phyloP scores from a whole-genome alignment of 306 rosid genomes.

The Vigna trinervia region DNA sequence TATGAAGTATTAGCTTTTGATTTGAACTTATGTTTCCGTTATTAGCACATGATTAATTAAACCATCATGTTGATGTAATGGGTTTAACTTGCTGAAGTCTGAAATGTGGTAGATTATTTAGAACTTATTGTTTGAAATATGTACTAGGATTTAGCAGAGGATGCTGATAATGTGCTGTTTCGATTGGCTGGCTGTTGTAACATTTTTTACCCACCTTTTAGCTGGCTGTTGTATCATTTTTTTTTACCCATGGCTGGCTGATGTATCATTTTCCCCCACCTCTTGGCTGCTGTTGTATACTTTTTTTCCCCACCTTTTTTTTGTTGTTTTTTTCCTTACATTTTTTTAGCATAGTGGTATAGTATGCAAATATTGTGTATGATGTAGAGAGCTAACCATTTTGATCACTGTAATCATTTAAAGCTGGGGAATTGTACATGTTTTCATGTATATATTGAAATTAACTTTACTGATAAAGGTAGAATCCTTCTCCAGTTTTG shows the following conservation, averaged over 20 bases:
- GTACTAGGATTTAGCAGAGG: constrained; percentile 79
- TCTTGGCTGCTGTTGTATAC: constrained; percentile 69
- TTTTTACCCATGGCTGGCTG: constrained; percentile 54
- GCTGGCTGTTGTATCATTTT: constrained; percentile 63
- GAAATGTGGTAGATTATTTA: constrained; percentile 61
- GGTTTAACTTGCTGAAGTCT: constrained; percentile 70
- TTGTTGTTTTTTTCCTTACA: constrained; percentile 36
- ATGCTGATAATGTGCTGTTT: constrained; percentile 69
- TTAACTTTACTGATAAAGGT: constrained; percentile 23
- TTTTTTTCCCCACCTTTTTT: constrained; percentile 25
- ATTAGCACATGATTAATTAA: constrained; percentile 56
- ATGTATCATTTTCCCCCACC: constrained; percentile 21
- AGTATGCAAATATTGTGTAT: constrained; percentile 51
- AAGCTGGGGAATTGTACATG: constrained; percentile 58
- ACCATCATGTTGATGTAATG: constrained; percentile 66
- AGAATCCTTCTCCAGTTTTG: constrained; percentile 40
- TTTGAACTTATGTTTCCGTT: constrained; percentile 58
- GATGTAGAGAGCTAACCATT: constrained; percentile 70
- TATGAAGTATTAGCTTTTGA: constrained; percentile 54
- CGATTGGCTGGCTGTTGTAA: constrained; percentile 69
- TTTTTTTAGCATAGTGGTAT: constrained; percentile 49
- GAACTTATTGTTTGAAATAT: constrained; percentile 63
- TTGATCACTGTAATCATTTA: constrained; percentile 49
- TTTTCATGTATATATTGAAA: constrained; percentile 55
- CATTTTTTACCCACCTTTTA: constrained; percentile 46